A percentile compares a stretch with the other conserved stretches of the same genome.
Evolutionary conservation across 257 asterid species (phyloP).

Genomic region (Solanum chaucha): DNA sequence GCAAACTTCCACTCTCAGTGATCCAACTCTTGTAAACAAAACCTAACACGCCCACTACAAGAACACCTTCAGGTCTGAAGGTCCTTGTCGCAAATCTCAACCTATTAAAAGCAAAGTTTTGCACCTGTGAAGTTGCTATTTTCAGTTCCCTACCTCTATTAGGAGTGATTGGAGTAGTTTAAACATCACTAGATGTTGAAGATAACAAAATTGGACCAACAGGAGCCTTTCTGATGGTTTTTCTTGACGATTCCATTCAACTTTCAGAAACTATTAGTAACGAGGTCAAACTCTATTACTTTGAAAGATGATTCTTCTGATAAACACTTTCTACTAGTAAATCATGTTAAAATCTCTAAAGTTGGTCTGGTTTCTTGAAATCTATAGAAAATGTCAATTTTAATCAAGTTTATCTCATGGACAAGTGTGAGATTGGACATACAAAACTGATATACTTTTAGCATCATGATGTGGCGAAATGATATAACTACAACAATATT

Average conservation of each 20-base stretch:
- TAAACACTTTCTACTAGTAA: background rate
- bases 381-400: too few relatives aligned
- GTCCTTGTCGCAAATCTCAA: too few relatives aligned
- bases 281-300: background rate
- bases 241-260: slow-evolving; percentile 38
- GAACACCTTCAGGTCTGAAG: too few relatives aligned
- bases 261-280: background rate
- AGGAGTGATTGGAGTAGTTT: slow-evolving; percentile 49
- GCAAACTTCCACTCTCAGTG: too few relatives aligned
- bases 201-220: too few relatives aligned
- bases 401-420: too few relatives aligned
- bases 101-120: too few relatives aligned
- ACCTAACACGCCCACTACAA: too few relatives aligned
- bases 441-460: background rate
- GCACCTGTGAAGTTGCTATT: slow-evolving; percentile 70
- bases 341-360: background rate
- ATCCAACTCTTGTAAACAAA: too few relatives aligned
- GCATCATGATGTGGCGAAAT: background rate
- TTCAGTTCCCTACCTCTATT: slow-evolving; percentile 47
- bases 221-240: slow-evolving; percentile 39
- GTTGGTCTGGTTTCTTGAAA: background rate
- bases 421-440: background rate
- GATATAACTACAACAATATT: background rate
- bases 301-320: background rate
- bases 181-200: too few relatives aligned